These are phyloP conservation scores for Trichoderma virens DNA, from an alignment of 495 filamentous ascomycete species.

Conservation along the genomic window DNA sequence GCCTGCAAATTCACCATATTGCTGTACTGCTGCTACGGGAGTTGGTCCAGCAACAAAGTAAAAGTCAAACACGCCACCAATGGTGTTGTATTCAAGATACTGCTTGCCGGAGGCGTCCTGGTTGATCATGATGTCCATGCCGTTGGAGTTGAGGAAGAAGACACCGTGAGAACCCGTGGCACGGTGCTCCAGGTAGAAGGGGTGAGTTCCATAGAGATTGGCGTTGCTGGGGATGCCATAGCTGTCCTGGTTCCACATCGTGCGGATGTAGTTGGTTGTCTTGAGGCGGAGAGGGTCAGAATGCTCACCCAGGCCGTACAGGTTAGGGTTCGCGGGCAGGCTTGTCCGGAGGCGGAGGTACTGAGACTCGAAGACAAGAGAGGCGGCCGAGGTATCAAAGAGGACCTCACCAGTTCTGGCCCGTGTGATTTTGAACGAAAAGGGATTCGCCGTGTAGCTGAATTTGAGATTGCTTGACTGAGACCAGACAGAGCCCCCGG, in stretches of 20 bases:
- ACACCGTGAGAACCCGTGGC: constrained; percentile 67
- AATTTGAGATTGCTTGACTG: constrained; percentile 49
- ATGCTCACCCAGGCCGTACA: constrained; percentile 74
- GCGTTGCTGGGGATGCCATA: constrained; percentile 42
- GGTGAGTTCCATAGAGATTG: constrained; percentile 82
- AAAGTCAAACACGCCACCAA: constrained; percentile 77
- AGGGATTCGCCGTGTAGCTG: constrained; percentile 56
- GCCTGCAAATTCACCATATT: constrained; percentile 66
- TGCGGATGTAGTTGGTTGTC: constrained; percentile 68
- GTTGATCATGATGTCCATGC: constrained; percentile 82
- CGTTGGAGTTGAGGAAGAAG: constrained; percentile 74
- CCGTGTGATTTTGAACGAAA: constrained; percentile 67
- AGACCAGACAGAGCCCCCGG: constrained; percentile 24
- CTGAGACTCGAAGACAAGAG: constrained; percentile 70
- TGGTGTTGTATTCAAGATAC: constrained; percentile 76
- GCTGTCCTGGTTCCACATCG: constrained; percentile 72
- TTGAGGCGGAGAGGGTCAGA: constrained; percentile 64
- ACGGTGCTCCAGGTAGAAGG: constrained; percentile 78
- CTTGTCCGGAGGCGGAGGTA: constrained; percentile 64
- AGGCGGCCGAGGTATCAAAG: constrained; percentile 65
- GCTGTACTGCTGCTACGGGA: constrained; percentile 61
- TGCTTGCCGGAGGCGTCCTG: constrained; percentile 52
- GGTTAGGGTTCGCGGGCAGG: constrained; percentile 55
- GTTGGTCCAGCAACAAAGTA: constrained; percentile 74
- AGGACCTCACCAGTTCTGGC: constrained; percentile 58